These are phyloP conservation scores for Cercospora sp. DNA, from an alignment of 2,329 filamentous ascomycete genomes.

Conservation along the genomic window DNA sequence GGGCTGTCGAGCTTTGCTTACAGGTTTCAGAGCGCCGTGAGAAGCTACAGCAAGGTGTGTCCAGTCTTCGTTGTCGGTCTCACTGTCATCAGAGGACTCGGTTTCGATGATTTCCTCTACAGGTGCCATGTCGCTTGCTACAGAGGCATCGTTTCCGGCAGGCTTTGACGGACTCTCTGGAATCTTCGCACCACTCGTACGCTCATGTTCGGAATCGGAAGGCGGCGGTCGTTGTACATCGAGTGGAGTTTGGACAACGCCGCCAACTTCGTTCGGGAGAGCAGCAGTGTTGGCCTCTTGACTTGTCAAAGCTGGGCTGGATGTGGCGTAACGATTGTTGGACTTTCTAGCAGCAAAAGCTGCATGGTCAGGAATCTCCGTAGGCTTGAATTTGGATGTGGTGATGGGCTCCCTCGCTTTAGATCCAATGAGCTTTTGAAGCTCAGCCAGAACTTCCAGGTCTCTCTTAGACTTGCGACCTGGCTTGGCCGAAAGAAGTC, in stretches of 20 bases:
- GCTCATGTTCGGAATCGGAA: background rate
- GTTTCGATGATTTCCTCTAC: background rate
- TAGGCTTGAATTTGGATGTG: background rate
- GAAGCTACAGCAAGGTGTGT: background rate
- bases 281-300: background rate
- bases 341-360: background rate
- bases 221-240: background rate
- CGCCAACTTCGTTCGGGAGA: background rate
- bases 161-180: background rate
- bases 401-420: background rate
- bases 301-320: background rate
- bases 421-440: slow-evolving; percentile 6
- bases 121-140: background rate
- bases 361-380: slow-evolving; percentile 1
- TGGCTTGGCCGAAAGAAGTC: slow-evolving; percentile 3
- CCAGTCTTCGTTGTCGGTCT: slow-evolving; percentile 12
- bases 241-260: background rate
- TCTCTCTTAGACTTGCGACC: slow-evolving; percentile 16
- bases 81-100: slow-evolving; percentile 8
- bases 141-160: background rate
- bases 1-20: background rate
- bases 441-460: slow-evolving; percentile 11
- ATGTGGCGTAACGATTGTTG: background rate
- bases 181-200: background rate
- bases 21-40: background rate